Percentiles rank a stretch among this genome's conserved stretches.
These are phyloP conservation scores for Parasitella parasitica DNA, from an alignment of 371 early-diverging fungal genomes.

Conservation along the genomic window DNA sequence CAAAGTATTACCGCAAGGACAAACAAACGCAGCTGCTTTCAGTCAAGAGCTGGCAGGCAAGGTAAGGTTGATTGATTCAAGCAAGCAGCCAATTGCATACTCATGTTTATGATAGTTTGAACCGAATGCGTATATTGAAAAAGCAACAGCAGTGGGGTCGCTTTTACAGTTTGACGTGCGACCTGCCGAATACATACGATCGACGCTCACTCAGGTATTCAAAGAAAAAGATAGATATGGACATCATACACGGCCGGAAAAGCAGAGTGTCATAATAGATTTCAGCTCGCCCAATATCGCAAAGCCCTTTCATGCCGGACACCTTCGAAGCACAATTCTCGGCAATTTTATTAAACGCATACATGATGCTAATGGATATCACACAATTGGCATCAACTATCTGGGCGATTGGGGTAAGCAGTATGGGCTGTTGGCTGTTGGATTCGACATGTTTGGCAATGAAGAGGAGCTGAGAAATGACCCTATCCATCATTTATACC, in stretches of 20 bases:
- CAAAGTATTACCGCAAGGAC: constrained; percentile 12
- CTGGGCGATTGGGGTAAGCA: constrained; percentile 99
- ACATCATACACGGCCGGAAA: constrained; percentile 2
- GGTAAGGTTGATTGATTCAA: constrained; percentile 19
- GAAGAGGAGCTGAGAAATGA: constrained; percentile 77
- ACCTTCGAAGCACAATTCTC: constrained; percentile 97
- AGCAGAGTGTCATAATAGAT: constrained; percentile 79
- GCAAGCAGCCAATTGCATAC: background rate
- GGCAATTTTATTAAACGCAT: constrained; percentile 95
- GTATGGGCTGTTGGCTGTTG: constrained; percentile 95
- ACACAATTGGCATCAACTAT: constrained; percentile 92
- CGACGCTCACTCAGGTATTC: constrained; percentile 53
- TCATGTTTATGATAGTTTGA: constrained; percentile 17
- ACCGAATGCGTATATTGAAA: constrained; percentile 39
- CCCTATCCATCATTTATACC: constrained; percentile 93
- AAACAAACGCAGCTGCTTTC: constrained; percentile 50
- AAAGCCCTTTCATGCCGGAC: constrained; percentile 99
- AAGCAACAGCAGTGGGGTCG: constrained; percentile 60
- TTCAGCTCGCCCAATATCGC: constrained; percentile 99
- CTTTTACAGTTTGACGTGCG: constrained; percentile 74
- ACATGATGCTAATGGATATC: constrained; percentile 86
- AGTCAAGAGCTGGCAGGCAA: constrained; percentile 56
- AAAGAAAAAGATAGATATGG: constrained; percentile 35
- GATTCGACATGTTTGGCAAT: constrained; percentile 83
- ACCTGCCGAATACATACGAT: constrained; percentile 46